Evolutionary conservation across 352 stramenopile species (phyloP).

Genomic region (Phytophthora cryptogea): DNA sequence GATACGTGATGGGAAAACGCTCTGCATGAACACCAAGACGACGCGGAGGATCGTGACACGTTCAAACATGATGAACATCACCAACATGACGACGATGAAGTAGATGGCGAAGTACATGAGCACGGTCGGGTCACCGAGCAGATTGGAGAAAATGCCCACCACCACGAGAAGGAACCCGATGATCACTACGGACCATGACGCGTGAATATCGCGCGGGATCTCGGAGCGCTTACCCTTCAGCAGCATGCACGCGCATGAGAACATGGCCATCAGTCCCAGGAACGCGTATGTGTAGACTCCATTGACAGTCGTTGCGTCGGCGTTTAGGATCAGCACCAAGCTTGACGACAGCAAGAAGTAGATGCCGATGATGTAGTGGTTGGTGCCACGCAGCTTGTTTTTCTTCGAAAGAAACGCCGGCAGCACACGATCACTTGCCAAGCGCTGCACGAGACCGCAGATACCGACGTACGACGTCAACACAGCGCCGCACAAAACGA

Average conservation of each 20-base stretch:
- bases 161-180: constrained; percentile 46
- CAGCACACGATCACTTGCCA: constrained; percentile 69
- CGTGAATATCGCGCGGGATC: constrained; percentile 68
- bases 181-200: constrained; percentile 50
- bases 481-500: constrained; percentile 82
- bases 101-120: constrained; percentile 89
- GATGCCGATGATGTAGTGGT: constrained; percentile 72
- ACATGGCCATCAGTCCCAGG: constrained; percentile 81
- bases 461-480: constrained; percentile 86
- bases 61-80: constrained; percentile 87
- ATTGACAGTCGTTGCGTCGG: constrained; percentile 63
- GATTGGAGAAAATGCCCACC: constrained; percentile 73
- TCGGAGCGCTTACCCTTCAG: constrained; percentile 84
- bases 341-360: constrained; percentile 68
- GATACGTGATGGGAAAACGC: constrained; percentile 56
- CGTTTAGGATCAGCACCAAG: constrained; percentile 68
- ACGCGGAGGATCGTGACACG: constrained; percentile 82
- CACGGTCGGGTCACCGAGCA: constrained; percentile 79
- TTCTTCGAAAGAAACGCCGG: constrained; percentile 46
- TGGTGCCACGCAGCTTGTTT: constrained; percentile 64
- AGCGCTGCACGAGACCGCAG: constrained; percentile 65
- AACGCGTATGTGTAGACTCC: constrained; percentile 91
- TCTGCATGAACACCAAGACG: constrained; percentile 61
- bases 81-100: constrained; percentile 70
- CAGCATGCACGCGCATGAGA: constrained; percentile 78